Base-by-base conservation (phyloP, 768 basidiomycete species). In the Lactarius sanguifluus region DNA sequence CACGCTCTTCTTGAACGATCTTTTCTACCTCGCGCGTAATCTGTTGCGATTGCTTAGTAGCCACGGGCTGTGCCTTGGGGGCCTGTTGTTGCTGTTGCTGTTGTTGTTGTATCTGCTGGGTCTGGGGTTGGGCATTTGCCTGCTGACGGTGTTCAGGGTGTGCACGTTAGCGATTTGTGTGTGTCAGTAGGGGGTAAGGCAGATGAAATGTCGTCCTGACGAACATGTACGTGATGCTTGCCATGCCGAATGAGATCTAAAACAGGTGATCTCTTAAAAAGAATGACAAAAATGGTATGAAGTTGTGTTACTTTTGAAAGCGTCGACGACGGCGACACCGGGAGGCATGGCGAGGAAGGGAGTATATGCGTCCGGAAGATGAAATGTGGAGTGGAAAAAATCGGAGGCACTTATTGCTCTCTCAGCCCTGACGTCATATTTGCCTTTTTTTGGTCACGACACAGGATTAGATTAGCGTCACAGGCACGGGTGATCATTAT, bases 1-100 rank as follows among this genome's bases (percentile, higher is more conserved):
- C 83, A 41, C 87, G 83, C 73, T 92, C 91, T 73, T 94, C 89
- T 68, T 88, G 81, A 43, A 91, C 86, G 68, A 92, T 87, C 65
- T 83, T 79, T 73, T 92, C 86, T 23, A 87, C 87, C 64, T 77
- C 76, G 54, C 74, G 75, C 72, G 77, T 78, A 59, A 81, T 80
- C 65, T 75, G 75, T 68, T 72, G 69, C 40, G 73, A 60, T 55
- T 68, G 58, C 47, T 70, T 61, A 28, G 64, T 62, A 28, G 64
- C 18, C 7, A 23, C 38, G 6, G 67, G 64, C 18, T 66, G 67
- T 18, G 38, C 45, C 38, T 61, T 57, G n/a, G 8, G n/a, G 18
- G 59, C 1, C 40, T 71, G 71, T 40, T 64, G 75, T 36, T 73
- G 75, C 20, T 77, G 77, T 56, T 79, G 77, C 55, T 77, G 77